Conservation (phyloP, 106 monocot species). For the Vanilla planifolia region DNA sequence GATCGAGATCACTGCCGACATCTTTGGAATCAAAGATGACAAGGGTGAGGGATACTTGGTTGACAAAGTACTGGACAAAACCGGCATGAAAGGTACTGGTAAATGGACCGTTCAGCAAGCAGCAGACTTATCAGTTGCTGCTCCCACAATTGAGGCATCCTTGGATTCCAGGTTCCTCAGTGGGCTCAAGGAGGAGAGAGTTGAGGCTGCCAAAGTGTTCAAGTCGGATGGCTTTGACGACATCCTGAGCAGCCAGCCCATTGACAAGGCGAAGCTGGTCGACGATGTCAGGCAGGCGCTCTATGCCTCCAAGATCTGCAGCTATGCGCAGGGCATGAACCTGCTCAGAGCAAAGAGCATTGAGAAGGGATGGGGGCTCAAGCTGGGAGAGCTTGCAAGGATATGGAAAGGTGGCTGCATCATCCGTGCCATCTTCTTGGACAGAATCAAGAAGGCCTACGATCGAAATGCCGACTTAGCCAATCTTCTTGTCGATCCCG, state of each 20-base stretch:
- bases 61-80: slow-evolving; percentile 51
- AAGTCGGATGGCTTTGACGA: slow-evolving; percentile 24
- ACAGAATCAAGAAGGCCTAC: slow-evolving; percentile 49
- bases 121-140: slow-evolving; percentile 42
- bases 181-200: slow-evolving; percentile 46
- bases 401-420: slow-evolving; percentile 60
- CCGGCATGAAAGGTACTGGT: slow-evolving; percentile 54
- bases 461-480: slow-evolving; percentile 39
- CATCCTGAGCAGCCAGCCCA: slow-evolving; percentile 23
- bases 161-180: slow-evolving; percentile 52
- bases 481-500: slow-evolving; percentile 44
- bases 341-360: slow-evolving; percentile 43
- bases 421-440: slow-evolving; percentile 46
- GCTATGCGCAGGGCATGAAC: slow-evolving; percentile 57
- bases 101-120: slow-evolving; percentile 62
- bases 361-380: slow-evolving; percentile 45
- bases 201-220: slow-evolving; percentile 45
- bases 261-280: slow-evolving; percentile 32
- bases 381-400: slow-evolving; percentile 44
- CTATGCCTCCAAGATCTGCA: slow-evolving; percentile 53
- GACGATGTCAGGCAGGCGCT: slow-evolving; percentile 50
- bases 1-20: slow-evolving; percentile 51
- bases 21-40: slow-evolving; percentile 44
- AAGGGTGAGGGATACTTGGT: slow-evolving; percentile 38
- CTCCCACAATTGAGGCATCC: slow-evolving; percentile 48